Base-by-base conservation (phyloP, 805 yeast species). In the Myxozyma lipomycoides region DNA sequence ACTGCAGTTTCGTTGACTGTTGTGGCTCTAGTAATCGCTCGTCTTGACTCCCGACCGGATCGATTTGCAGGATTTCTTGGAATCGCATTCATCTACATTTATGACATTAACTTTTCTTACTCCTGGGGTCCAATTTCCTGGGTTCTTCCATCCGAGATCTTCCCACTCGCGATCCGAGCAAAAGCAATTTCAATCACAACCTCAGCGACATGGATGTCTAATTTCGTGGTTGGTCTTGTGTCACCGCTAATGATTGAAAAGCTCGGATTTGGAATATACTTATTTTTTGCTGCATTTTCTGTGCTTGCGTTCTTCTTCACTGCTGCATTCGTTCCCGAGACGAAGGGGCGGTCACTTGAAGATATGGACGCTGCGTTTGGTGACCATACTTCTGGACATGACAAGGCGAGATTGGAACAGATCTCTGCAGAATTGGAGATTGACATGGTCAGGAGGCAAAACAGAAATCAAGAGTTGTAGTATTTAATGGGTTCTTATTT, bases 61-160 rank as follows among this genome's bases (percentile, higher is more conserved):
- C 7, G 32, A 12, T 28, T 28, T 28, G 32, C 32, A 7, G 32
- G 32, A 28, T 28, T 28, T 12, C 32, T 17, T 21, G 38, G 38
- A 15, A 64, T 73, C 37, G 79, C 79, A 21, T 75, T 77, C 59
- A 68, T 74, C 3, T 77, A 79, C 64, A 56, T 78, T 51, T 86
- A 84, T 64, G 82, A 86, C 58, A 82, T 83, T 46, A 81, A 82
- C 65, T 84, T 83, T 70, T 93, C 93, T 6, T 75, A 86, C 3
- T 78, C 90, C 22, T 86, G 93, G 89, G 91, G 93, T 64, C 89
- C 93, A 32, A 79, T 78, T 56, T 79, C 78, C 37, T 86, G 46
- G 5, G 58, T 54, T 19, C 46, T 55, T 17, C 28, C 55, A 35
- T 56, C 56, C 15, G 59, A 55, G 19, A 43, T 46, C 7, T 55